Percentiles rank a stretch among this genome's conserved stretches.
Evolutionary conservation across 2,329 filamentous ascomycete genomes (phyloP).

Genomic region (Pestalotiopsis sp.): DNA sequence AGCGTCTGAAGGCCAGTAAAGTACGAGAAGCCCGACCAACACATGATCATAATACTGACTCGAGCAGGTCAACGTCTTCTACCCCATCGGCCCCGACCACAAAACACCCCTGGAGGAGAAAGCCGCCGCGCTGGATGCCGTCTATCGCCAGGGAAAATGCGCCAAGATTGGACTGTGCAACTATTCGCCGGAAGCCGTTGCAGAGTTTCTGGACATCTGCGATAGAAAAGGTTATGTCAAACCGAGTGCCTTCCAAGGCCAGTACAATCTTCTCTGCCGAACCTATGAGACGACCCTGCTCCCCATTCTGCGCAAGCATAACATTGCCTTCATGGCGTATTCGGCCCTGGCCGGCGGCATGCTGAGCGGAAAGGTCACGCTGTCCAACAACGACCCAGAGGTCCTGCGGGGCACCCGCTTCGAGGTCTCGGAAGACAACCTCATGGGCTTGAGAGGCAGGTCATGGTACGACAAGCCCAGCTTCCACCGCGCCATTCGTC

Average conservation of each 20-base stretch:
- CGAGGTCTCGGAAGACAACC: conserved; percentile 15
- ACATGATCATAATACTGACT: neutral
- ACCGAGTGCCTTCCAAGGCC: conserved; percentile 47
- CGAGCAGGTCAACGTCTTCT: conserved; percentile 47
- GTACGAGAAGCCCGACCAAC: neutral
- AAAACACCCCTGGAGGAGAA: conserved; percentile 60
- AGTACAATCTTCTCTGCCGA: conserved; percentile 42
- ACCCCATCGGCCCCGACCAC: conserved; percentile 62
- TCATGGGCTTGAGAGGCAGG: conserved; percentile 11
- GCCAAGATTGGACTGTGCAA: conserved; percentile 48
- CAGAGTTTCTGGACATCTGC: conserved; percentile 37
- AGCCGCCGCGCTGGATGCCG: conserved; percentile 59
- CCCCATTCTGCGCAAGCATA: conserved; percentile 44
- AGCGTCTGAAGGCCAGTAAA: conserved; percentile 5
- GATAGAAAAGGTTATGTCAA: conserved; percentile 40
- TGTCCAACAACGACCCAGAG: conserved; percentile 11
- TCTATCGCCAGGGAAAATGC: conserved; percentile 55
- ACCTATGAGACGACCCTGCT: conserved; percentile 40
- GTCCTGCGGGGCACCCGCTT: conserved; percentile 17
- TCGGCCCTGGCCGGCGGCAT: conserved; percentile 62
- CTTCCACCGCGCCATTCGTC: conserved; percentile 13
- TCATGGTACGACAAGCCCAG: conserved; percentile 17
- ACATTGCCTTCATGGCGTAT: conserved; percentile 48
- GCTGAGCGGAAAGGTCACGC: conserved; percentile 39
- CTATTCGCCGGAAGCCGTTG: conserved; percentile 38